Percentiles rank a stretch among this genome's conserved stretches.
phyloP scores from a whole-genome alignment of 805 yeast species.

The Lachancea nothofagi region DNA sequence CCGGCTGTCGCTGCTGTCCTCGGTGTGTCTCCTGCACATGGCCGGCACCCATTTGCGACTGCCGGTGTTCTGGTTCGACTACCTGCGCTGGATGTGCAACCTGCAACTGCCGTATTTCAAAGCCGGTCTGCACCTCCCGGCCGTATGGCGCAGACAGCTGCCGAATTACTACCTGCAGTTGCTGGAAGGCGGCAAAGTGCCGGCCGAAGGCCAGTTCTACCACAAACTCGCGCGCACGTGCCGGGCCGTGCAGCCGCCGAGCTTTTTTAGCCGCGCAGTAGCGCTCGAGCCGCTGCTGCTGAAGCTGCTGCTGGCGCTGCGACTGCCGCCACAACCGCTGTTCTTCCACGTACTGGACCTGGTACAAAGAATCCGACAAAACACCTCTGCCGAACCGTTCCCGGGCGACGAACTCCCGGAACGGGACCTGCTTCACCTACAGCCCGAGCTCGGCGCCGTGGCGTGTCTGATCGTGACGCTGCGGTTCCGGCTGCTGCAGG shows the following conservation, averaged over 20 bases:
- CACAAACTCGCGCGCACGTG: constrained; percentile 21
- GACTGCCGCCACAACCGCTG: constrained; percentile 28
- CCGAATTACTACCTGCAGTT: constrained; percentile 36
- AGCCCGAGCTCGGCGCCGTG: constrained; percentile 20
- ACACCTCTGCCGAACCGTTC: background rate
- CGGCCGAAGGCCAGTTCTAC: constrained; percentile 36
- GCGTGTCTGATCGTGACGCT: constrained; percentile 22
- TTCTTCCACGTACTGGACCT: constrained; percentile 17
- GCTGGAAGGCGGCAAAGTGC: constrained; percentile 39
- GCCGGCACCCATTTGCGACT: constrained; percentile 43
- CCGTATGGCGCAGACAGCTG: constrained; percentile 32
- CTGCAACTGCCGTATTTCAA: constrained; percentile 47
- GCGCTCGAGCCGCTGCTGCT: constrained; percentile 19
- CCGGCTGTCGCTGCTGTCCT: constrained; percentile 22
- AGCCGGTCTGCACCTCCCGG: constrained; percentile 39
- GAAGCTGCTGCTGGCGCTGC: constrained; percentile 16
- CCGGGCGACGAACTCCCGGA: constrained; percentile 7
- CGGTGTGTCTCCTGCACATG: constrained; percentile 43
- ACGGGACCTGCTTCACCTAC: constrained; percentile 11
- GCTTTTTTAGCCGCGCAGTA: constrained; percentile 13
- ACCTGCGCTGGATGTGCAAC: constrained; percentile 37
- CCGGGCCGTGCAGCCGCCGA: constrained; percentile 11
- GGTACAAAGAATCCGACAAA: constrained; percentile 10
- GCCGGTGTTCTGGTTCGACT: constrained; percentile 48
- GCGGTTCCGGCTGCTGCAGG: constrained; percentile 19